Evolutionary conservation across 495 filamentous ascomycete genomes (phyloP).

Genomic region (Hyphodiscus hymeniophilus): DNA sequence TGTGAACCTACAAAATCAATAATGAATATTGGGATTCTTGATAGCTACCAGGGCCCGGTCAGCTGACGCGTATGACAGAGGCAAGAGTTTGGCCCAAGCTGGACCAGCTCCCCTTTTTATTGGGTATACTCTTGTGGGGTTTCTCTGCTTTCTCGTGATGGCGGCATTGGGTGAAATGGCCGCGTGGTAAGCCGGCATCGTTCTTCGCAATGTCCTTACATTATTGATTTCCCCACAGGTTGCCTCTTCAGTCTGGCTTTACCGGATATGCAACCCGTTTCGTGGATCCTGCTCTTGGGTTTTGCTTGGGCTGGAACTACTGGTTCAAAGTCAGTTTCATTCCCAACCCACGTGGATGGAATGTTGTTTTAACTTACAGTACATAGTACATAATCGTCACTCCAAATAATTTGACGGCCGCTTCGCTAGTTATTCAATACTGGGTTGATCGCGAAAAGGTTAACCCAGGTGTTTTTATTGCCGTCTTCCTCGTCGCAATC

Average conservation of each 20-base stretch:
- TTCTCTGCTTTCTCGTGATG: conserved; percentile 55
- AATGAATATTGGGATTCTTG: too few relatives aligned
- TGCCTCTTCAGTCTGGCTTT: conserved; percentile 49
- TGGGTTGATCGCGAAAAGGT: conserved; percentile 50
- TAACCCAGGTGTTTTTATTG: conserved; percentile 59
- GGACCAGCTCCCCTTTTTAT: conserved; percentile 67
- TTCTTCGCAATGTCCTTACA: too few relatives aligned
- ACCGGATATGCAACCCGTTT: conserved; percentile 22
- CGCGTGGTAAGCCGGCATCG: too few relatives aligned
- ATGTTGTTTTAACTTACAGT: background rate
- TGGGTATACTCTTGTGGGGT: conserved; percentile 59
- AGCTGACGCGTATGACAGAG: conserved; percentile 23
- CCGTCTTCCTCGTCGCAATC: conserved; percentile 64
- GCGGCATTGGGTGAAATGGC: conserved; percentile 57
- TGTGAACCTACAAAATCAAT: too few relatives aligned
- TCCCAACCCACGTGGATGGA: background rate
- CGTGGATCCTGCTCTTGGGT: conserved; percentile 18
- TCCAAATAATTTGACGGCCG: conserved; percentile 38
- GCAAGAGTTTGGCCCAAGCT: conserved; percentile 49
- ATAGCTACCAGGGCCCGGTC: too few relatives aligned
- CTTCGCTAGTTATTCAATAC: conserved; percentile 65
- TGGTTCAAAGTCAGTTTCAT: background rate
- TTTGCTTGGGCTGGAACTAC: background rate
- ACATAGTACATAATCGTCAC: conserved; percentile 10
- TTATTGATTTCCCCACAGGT: too few relatives aligned